Evolutionary conservation across 2,329 filamentous ascomycete genomes (phyloP), one percentile per base, ranked within the genome.

Genomic region (Cordyceps cicadae): DNA sequence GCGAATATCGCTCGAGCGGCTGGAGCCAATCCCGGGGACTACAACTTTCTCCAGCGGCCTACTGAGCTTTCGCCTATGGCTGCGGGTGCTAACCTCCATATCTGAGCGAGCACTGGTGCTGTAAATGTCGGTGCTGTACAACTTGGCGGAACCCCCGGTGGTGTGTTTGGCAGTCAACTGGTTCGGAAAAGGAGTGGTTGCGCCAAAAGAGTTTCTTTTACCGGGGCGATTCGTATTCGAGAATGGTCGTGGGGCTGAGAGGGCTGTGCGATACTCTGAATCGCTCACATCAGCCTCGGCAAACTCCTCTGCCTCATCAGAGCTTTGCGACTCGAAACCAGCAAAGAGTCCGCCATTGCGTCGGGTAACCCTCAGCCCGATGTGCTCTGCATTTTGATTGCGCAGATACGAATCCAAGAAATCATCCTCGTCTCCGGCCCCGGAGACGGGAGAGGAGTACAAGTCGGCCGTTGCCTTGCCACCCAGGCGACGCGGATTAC

Each of bases 301-400:
- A 70, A 86, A 86, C 32, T 87, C 84, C 46, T 87, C 84, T 3
- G 70, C 77, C 60, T 89, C 87, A 50, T 86, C 86, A 8, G 87
- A 87, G 67, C 85, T 90, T 50, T 79, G 80, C 14, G 84, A 84
- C 52, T 93, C 89, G 66, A 95, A 94, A 0, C 90, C 90, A 37
- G 90, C 89, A 72, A 94, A 94, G n/a, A 95, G 77, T 69, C 89
- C 94, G 73, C 89, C 93, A 54, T 90, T 87, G 60, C 90, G 82
- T 68, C 89, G 86, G 1, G 89, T 88, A 17, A 87, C 82, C 63
- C 87, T 82, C 69, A 88, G 79, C 2, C 85, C 82, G 2, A 81
- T 79, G 5, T 48, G 63, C 58, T 79, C 82, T 15, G 83, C 79
- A 67, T 92, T 87, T 67, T 94, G 89, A 67, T 92, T 90, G 0